Evolutionary conservation across 768 basidiomycete genomes (phyloP).

Genomic region (Lactarius tabidus): DNA sequence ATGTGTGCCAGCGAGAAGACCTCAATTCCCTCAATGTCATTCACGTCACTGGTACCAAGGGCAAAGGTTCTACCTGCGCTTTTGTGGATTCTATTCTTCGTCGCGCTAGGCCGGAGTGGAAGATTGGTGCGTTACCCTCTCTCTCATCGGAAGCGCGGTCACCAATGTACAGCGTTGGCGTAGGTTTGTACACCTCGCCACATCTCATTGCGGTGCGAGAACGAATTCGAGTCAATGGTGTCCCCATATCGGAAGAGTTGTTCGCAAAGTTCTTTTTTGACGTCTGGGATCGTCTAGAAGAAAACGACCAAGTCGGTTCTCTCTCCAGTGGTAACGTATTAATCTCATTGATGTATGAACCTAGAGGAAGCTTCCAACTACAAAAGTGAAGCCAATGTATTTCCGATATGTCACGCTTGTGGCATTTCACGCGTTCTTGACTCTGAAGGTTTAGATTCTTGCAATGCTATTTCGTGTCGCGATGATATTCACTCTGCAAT

Average conservation of each 20-base stretch:
- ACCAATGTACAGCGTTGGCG: background rate
- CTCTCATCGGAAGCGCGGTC: background rate
- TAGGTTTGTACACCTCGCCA: slow-evolving; percentile 94
- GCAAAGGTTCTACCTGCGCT: slow-evolving; percentile 96
- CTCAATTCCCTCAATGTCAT: slow-evolving; percentile 88
- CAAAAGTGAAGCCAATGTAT: slow-evolving; percentile 80
- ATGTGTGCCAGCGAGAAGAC: slow-evolving; percentile 57
- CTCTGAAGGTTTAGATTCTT: slow-evolving; percentile 47
- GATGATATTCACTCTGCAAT: background rate
- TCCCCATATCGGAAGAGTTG: slow-evolving; percentile 79
- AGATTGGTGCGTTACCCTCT: slow-evolving; percentile 56
- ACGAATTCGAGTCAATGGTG: slow-evolving; percentile 89
- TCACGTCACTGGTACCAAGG: slow-evolving; percentile 97
- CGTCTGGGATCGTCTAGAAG: slow-evolving; percentile 82
- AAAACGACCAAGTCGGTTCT: slow-evolving; percentile 52
- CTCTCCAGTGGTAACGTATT: slow-evolving; percentile 8
- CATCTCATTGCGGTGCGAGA: slow-evolving; percentile 95
- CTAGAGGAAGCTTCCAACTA: slow-evolving; percentile 47
- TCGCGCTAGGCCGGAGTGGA: slow-evolving; percentile 67
- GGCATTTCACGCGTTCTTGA: slow-evolving; percentile 86
- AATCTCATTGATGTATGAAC: background rate
- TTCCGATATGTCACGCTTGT: slow-evolving; percentile 92
- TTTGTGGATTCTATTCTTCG: slow-evolving; percentile 86
- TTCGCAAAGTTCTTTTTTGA: slow-evolving; percentile 95
- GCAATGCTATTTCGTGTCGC: background rate